Evolutionary conservation across 2,329 filamentous ascomycete genomes (phyloP).

Genomic region (Hymenoscyphus albidus): DNA sequence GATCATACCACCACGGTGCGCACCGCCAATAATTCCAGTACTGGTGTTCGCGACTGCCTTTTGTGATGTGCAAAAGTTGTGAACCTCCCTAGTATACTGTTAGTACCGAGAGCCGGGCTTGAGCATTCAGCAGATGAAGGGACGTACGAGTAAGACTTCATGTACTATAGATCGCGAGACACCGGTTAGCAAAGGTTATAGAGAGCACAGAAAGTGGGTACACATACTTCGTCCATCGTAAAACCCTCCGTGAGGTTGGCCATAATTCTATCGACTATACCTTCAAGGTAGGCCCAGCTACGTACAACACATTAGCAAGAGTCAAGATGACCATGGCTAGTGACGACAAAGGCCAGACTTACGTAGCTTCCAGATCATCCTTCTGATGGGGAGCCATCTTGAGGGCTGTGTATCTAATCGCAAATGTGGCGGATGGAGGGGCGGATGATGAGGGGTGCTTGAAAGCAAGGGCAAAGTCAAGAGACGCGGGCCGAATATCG

Average conservation of each 20-base stretch:
- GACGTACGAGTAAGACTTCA: conserved; percentile 87
- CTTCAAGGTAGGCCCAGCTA: conserved; percentile 87
- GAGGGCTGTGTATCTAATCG: conserved; percentile 48
- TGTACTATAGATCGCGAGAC: conserved; percentile 57
- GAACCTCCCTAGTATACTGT: conserved; percentile 65
- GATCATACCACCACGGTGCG: conserved; percentile 66
- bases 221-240: conserved; percentile 77
- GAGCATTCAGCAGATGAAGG: conserved; percentile 12
- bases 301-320: background rate
- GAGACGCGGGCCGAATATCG: background rate
- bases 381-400: too few species aligned
- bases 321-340: background rate
- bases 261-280: conserved; percentile 91
- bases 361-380: conserved; percentile 62
- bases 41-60: conserved; percentile 69
- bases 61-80: conserved; percentile 99
- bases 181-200: conserved; percentile 10
- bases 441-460: background rate
- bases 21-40: conserved; percentile 44
- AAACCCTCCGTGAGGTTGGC: conserved; percentile 84
- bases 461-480: background rate
- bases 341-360: conserved; percentile 35
- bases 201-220: conserved; percentile 13
- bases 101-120: conserved; percentile 30
- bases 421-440: conserved; percentile 8